phyloP scores from a whole-genome alignment of 2,329 filamentous ascomycete species.

The Beauveria caledonica region DNA sequence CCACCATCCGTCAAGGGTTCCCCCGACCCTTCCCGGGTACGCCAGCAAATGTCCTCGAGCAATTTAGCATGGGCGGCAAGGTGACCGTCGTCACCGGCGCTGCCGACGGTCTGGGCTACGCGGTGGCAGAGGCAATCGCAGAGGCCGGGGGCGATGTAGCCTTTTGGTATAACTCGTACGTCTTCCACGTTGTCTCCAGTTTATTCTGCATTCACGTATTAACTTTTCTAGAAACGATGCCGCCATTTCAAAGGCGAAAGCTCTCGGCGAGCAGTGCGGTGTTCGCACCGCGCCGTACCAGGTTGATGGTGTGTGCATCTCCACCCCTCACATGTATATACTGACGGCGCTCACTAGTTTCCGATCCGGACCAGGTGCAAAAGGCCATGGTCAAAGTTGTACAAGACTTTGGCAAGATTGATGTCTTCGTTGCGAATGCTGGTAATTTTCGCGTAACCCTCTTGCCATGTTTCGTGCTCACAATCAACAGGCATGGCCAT shows the following conservation, averaged over 20 bases:
- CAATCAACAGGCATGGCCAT: slow-evolving; percentile 34
- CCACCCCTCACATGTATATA: not conserved
- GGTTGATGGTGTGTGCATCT: not conserved
- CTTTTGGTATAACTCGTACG: slow-evolving; percentile 21
- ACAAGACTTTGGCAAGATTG: slow-evolving; percentile 32
- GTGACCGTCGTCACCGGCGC: slow-evolving; percentile 37
- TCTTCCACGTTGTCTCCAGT: not conserved
- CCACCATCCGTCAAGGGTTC: slow-evolving; percentile 17
- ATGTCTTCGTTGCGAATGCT: slow-evolving; percentile 36
- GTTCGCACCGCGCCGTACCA: slow-evolving; percentile 20
- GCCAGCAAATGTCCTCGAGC: slow-evolving; percentile 34
- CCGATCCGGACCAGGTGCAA: slow-evolving; percentile 28
- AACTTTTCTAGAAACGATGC: slow-evolving; percentile 21
- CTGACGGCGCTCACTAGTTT: slow-evolving; percentile 24
- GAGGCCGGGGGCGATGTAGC: slow-evolving; percentile 35
- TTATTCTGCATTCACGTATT: too few relatives aligned
- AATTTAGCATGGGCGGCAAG: slow-evolving; percentile 33
- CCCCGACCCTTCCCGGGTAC: slow-evolving; percentile 27
- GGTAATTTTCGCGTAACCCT: slow-evolving; percentile 18
- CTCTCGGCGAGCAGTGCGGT: slow-evolving; percentile 20
- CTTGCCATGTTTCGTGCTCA: not conserved
- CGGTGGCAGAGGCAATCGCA: slow-evolving; percentile 37
- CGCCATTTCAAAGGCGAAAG: slow-evolving; percentile 28
- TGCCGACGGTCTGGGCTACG: slow-evolving; percentile 35
- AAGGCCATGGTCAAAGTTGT: slow-evolving; percentile 26